These are phyloP conservation scores for Pythium rishiriense DNA, from an alignment of 352 stramenopile genomes.

Conservation along the genomic window DNA sequence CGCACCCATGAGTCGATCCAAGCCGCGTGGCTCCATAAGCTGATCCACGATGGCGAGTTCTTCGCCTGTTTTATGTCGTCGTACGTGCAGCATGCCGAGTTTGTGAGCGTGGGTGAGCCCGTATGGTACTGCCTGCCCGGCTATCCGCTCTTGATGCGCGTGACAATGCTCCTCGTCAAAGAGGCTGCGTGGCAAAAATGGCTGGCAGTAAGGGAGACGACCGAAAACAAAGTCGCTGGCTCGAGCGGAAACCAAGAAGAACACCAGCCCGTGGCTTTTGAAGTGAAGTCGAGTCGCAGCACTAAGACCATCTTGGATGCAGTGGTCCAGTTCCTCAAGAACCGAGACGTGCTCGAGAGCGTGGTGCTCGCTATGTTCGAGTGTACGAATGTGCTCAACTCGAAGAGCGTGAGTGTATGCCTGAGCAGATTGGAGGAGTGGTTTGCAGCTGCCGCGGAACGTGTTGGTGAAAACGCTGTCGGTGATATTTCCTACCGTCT, in stretches of 20 bases:
- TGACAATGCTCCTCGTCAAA: constrained; percentile 62
- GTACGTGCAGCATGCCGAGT: constrained; percentile 50
- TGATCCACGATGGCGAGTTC: constrained; percentile 72
- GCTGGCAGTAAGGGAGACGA: constrained; percentile 50
- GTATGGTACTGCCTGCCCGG: constrained; percentile 59
- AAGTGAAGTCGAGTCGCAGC: constrained; percentile 47
- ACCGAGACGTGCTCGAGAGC: constrained; percentile 62
- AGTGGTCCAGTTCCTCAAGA: constrained; percentile 54
- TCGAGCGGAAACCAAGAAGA: constrained; percentile 23
- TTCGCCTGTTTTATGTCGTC: constrained; percentile 72
- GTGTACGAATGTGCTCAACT: constrained; percentile 68
- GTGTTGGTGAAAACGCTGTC: constrained; percentile 17
- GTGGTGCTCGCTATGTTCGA: constrained; percentile 71
- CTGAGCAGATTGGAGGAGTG: constrained; percentile 69
- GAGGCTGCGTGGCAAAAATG: constrained; percentile 71
- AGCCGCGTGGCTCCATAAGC: constrained; percentile 49
- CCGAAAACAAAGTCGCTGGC: constrained; percentile 28
- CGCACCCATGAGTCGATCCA: constrained; percentile 40
- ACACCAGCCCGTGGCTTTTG: constrained; percentile 40
- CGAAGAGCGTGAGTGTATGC: constrained; percentile 61
- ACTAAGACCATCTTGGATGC: constrained; percentile 59
- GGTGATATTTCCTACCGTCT: constrained; percentile 48
- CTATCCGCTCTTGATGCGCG: constrained; percentile 59
- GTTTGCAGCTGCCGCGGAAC: constrained; percentile 45
- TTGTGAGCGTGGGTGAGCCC: constrained; percentile 35